Base-by-base conservation (phyloP, 306 rosid species). In the Carpinus viminea region DNA sequence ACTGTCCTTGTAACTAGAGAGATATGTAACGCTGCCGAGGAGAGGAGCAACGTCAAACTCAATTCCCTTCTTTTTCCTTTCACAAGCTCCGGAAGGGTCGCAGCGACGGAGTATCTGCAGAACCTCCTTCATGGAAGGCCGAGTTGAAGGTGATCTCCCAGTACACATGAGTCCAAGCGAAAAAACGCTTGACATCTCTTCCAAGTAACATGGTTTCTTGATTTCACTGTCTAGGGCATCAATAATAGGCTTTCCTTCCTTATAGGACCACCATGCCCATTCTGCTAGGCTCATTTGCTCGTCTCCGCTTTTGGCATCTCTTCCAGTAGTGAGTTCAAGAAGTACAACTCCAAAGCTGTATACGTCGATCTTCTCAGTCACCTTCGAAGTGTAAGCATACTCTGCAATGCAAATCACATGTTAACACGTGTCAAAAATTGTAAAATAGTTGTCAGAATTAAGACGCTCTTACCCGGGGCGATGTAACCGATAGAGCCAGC, bases 401-500 rank as follows among this genome's bases (percentile, higher is more conserved):
- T 90, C 98, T 92, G 90, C 85, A 81, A 72, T 56, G 12, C 48
- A 86, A 82, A 70, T 65, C 9, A 53, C 43, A 38, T 4, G 43
- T 5, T 48, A 48, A 0, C 52, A 10, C 0, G 13, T 48, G 52
- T 48, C 9, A 48, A 48, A 0, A 48, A 48, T 48, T 12, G 34
- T 31, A 16, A 24, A 60, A 4, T 60, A 60, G 24, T n/a, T 31
- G 34, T 24, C 1, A 36, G 4, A 36, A 38, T 17, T 8, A 65
- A 38, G 71, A 17, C 36, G 51, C 21, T 77, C 68, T 52, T 84
- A 95, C 99, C 99, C 53, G 98, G 99, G 68, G 99, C 94, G 3
- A 93, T 87, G 82, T 93, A 95, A 38, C 99, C 99, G 8, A 87
- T 86, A 48, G 99, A 84, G 69, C 99, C 99, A 20, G 97, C 99